A percentile compares a stretch with the other conserved stretches of the same genome.
Evolutionary conservation across 805 yeast species (phyloP).

Genomic region (Isabelozyma pseudorhagii): DNA sequence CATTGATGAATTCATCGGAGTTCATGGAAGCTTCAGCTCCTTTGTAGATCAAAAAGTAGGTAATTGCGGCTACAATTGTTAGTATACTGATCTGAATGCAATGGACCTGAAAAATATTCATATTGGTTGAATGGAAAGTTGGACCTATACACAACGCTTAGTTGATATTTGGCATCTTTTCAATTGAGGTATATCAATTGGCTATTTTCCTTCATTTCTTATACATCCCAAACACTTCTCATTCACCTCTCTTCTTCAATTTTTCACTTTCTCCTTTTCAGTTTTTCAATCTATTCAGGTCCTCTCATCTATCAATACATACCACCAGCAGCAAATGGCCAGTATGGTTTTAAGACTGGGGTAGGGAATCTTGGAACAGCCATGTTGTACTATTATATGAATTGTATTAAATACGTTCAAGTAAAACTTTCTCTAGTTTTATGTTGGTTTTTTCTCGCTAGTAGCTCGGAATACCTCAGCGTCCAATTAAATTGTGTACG

Average conservation of each 20-base stretch:
- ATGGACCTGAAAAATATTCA: neutral
- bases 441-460: conserved; percentile 4
- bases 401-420: neutral
- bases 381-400: conserved; percentile 10
- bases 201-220: no score
- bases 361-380: conserved; percentile 44
- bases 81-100: conserved; percentile 12
- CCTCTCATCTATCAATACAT: conserved; percentile 26
- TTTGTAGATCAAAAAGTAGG: conserved; percentile 70
- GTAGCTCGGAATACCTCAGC: conserved; percentile 8
- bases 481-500: conserved; percentile 7
- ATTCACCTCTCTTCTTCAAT: neutral
- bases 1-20: conserved; percentile 82
- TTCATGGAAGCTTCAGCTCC: conserved; percentile 65
- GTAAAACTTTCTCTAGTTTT: neutral
- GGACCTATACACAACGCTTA: no score
- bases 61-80: conserved; percentile 45
- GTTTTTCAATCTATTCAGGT: neutral
- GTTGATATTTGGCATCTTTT: neutral
- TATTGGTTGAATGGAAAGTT: neutral
- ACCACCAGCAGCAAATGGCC: conserved; percentile 91
- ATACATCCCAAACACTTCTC: no score
- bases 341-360: conserved; percentile 64
- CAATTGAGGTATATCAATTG: no score
- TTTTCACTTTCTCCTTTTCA: neutral